A percentile compares a stretch with the other conserved stretches of the same genome.
These are phyloP conservation scores for Gastrolobium villosum DNA, from an alignment of 306 rosid species.

Conservation along the genomic window DNA sequence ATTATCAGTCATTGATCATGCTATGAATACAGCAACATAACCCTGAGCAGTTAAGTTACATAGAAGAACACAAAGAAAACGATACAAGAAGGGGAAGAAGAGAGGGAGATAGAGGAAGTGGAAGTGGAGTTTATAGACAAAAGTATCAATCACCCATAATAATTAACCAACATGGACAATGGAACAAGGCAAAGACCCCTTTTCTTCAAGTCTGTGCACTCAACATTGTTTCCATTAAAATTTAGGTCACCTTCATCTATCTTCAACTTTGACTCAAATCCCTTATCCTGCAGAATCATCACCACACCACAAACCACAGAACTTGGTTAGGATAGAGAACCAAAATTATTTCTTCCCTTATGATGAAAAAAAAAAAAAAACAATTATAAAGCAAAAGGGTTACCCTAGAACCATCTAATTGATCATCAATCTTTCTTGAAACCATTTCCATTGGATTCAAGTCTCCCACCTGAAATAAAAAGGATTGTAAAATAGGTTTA, in stretches of 20 bases:
- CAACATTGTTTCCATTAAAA: slow-evolving; percentile 46
- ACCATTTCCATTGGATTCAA: slow-evolving; percentile 50
- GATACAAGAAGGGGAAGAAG: background rate
- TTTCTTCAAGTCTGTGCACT: slow-evolving; percentile 64
- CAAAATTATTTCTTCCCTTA: background rate
- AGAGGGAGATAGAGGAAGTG: background rate
- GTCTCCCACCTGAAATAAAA: slow-evolving; percentile 62
- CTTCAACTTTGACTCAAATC: slow-evolving; percentile 51
- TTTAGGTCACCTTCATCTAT: slow-evolving; percentile 46
- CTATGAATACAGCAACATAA: slow-evolving; percentile 34
- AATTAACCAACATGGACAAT: slow-evolving; percentile 73
- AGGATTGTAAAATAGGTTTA: background rate
- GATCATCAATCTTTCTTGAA: slow-evolving; percentile 59
- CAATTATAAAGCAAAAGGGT: background rate
- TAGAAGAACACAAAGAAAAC: slow-evolving; percentile 11
- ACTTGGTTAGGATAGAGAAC: background rate
- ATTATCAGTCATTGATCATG: slow-evolving; percentile 39
- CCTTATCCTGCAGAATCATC: slow-evolving; percentile 60
- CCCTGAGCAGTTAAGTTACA: slow-evolving; percentile 43
- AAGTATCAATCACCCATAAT: slow-evolving; percentile 58
- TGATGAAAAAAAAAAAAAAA: slow-evolving; percentile 7
- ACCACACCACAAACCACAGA: slow-evolving; percentile 10
- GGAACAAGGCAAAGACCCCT: slow-evolving; percentile 88
- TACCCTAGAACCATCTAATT: slow-evolving; percentile 64
- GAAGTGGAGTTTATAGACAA: background rate